Conservation (phyloP, 2,329 filamentous ascomycete genomes). For the Phialophora tarda region DNA sequence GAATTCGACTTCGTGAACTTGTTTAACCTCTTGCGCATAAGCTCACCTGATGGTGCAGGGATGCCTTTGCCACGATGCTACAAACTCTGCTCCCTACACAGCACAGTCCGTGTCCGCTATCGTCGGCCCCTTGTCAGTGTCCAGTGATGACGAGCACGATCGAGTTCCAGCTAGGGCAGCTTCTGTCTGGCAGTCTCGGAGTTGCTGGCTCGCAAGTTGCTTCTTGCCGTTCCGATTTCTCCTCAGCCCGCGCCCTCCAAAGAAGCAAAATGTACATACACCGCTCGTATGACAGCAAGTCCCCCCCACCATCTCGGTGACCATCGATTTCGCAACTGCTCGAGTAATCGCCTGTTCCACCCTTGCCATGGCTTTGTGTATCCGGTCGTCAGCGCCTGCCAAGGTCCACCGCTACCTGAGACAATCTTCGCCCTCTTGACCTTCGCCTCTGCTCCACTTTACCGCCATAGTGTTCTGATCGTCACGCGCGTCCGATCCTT, state of each 20-base stretch:
- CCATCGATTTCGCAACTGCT: not conserved
- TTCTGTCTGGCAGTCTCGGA: not conserved
- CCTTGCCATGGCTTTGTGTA: not conserved
- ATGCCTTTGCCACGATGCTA: not conserved
- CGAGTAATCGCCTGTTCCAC: not conserved
- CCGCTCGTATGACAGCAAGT: not conserved
- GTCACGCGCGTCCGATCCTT: not conserved
- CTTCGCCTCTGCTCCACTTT: constrained; percentile 7
- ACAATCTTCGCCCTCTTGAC: not conserved
- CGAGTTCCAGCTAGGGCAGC: not conserved
- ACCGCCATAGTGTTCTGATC: not conserved
- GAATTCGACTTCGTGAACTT: not conserved
- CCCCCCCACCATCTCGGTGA: too few species aligned
- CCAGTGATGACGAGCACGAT: not conserved
- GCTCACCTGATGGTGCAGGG: not conserved
- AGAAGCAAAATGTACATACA: not conserved
- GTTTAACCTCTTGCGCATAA: not conserved
- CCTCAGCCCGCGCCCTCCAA: not conserved
- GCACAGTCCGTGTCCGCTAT: not conserved
- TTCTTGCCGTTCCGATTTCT: not conserved
- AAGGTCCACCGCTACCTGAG: constrained; percentile 6
- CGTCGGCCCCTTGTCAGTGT: not conserved
- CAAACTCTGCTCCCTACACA: not conserved
- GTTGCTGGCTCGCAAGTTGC: not conserved
- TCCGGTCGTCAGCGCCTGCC: constrained; percentile 1